Percentiles rank a stretch among this genome's conserved stretches.
Evolutionary conservation across 129 eudicot species (phyloP).

Genomic region (Flaveria sonorensis): DNA sequence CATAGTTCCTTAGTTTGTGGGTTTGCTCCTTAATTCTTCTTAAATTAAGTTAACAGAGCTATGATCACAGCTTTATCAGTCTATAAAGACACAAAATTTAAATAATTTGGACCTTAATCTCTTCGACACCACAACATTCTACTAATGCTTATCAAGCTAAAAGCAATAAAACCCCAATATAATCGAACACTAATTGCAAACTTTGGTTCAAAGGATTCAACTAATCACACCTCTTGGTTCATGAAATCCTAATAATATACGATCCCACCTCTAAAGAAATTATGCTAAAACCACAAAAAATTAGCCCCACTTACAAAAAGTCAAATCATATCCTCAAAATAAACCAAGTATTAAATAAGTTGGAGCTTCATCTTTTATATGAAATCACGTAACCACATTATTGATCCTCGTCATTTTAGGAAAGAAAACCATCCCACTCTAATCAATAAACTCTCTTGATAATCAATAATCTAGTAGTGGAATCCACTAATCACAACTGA

Average conservation of each 20-base stretch:
- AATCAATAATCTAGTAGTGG: no score
- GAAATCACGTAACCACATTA: no score
- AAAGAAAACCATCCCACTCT: no score
- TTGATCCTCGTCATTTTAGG: no score
- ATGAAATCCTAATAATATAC: not conserved
- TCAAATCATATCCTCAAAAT: no score
- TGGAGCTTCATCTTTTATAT: no score
- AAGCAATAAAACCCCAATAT: not conserved
- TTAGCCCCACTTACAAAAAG: no score
- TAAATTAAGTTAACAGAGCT: not conserved
- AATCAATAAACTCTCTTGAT: no score
- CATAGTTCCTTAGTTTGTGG: not conserved
- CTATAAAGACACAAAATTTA: not conserved
- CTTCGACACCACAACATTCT: not conserved
- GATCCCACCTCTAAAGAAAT: not conserved
- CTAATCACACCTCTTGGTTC: not conserved
- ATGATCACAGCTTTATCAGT: no score
- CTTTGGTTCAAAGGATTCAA: no score
- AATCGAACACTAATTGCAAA: constrained; percentile 7
- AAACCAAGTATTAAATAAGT: no score
- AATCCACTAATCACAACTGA: not conserved
- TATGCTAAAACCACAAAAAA: no score
- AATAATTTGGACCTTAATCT: not conserved
- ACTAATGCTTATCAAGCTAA: not conserved
- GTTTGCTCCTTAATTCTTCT: not conserved